These are phyloP conservation scores for Saccharum hybrid DNA, from an alignment of 202 grass and related monocot genomes.

Conservation along the genomic window DNA sequence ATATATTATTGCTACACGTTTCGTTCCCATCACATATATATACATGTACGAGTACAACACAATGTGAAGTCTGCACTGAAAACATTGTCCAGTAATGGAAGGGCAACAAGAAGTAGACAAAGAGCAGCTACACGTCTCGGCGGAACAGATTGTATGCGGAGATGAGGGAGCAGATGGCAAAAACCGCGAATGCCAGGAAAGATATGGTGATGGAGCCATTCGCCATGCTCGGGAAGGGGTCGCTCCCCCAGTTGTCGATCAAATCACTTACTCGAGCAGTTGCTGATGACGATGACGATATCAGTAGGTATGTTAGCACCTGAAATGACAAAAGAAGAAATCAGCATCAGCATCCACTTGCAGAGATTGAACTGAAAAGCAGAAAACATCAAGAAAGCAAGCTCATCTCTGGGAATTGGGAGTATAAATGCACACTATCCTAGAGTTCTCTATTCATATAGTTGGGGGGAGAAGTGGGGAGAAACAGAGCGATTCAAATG, in stretches of 20 bases:
- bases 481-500: background rate
- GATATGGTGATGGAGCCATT: conserved; percentile 79
- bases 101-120: background rate
- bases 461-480: background rate
- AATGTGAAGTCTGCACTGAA: conserved; percentile 20
- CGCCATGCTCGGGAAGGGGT: conserved; percentile 77
- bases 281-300: conserved; percentile 84
- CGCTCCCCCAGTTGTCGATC: conserved; percentile 82
- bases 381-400: background rate
- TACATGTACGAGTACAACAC: conserved; percentile 22
- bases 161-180: conserved; percentile 75
- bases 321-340: conserved; percentile 42
- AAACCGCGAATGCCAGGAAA: conserved; percentile 78
- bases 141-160: conserved; percentile 87
- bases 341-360: conserved; percentile 10
- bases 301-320: conserved; percentile 79
- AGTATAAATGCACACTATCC: background rate
- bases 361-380: background rate
- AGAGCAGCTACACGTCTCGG: conserved; percentile 48
- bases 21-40: background rate
- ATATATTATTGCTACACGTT: conserved; percentile 28
- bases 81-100: conserved; percentile 15
- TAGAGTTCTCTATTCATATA: background rate
- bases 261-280: conserved; percentile 67
- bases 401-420: background rate